These are phyloP conservation scores for Corylus americana DNA, from an alignment of 306 rosid genomes.

Conservation along the genomic window DNA sequence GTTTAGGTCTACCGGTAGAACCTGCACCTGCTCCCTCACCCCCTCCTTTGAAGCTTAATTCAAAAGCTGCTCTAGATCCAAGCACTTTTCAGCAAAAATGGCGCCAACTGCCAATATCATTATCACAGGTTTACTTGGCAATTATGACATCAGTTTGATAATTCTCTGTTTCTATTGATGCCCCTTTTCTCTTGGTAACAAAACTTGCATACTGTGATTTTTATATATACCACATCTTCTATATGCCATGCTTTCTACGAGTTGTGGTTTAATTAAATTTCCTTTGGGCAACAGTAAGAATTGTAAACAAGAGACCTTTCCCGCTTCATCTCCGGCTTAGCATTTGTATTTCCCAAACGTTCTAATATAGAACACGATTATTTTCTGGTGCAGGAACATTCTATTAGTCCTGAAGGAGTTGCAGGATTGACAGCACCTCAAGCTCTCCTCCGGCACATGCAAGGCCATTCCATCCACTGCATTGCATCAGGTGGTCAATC, in stretches of 20 bases:
- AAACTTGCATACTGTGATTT: neutral
- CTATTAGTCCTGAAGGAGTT: constrained; percentile 69
- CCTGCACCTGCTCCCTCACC: constrained; percentile 62
- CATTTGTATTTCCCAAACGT: neutral
- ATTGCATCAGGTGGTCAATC: constrained; percentile 95
- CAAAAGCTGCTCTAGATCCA: constrained; percentile 86
- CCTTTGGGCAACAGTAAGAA: neutral
- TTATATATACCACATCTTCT: neutral
- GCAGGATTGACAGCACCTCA: constrained; percentile 63
- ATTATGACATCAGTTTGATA: constrained; percentile 24
- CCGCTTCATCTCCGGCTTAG: neutral
- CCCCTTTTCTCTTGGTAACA: neutral
- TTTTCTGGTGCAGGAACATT: constrained; percentile 62
- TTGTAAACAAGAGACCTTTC: neutral
- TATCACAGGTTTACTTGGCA: constrained; percentile 67
- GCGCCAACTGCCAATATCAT: constrained; percentile 90
- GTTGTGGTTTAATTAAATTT: neutral
- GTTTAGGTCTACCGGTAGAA: constrained; percentile 59
- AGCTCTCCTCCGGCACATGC: constrained; percentile 83
- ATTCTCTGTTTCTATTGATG: constrained; percentile 14
- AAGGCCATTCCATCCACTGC: constrained; percentile 79
- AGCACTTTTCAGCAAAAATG: constrained; percentile 94
- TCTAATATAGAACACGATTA: neutral
- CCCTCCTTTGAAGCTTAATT: constrained; percentile 74
- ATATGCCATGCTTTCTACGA: neutral